Evolutionary conservation across 176 grass and related monocot genomes (phyloP).

Genomic region (Bromus sterilis): DNA sequence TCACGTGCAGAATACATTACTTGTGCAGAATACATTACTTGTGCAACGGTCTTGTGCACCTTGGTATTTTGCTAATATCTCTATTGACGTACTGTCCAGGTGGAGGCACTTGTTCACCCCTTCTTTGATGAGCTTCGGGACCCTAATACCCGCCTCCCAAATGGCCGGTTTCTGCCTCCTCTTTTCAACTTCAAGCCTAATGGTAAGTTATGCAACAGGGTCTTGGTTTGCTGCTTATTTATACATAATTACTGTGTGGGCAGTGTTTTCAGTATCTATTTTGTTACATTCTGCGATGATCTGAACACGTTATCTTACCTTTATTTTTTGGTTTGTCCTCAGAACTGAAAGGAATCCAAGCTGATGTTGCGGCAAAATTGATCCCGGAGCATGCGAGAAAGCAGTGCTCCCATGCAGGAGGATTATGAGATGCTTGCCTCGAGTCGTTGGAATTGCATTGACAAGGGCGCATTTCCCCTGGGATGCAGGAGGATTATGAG

Average conservation of each 20-base stretch:
- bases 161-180: slow-evolving; percentile 58
- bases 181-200: slow-evolving; percentile 78
- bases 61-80: background rate
- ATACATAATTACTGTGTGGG: too few relatives aligned
- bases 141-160: slow-evolving; percentile 53
- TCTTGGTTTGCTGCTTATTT: too few relatives aligned
- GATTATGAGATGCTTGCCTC: slow-evolving; percentile 29
- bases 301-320: background rate
- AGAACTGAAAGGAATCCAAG: slow-evolving; percentile 85
- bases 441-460: background rate
- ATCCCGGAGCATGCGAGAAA: slow-evolving; percentile 94
- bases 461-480: slow-evolving; percentile 2
- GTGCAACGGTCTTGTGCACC: background rate
- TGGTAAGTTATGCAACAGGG: slow-evolving; percentile 22
- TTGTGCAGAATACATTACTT: background rate
- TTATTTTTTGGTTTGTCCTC: background rate
- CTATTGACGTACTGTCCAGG: slow-evolving; percentile 7
- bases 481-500: background rate
- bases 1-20: background rate
- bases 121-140: slow-evolving; percentile 90
- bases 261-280: background rate
- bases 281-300: background rate
- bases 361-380: slow-evolving; percentile 50
- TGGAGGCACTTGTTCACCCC: slow-evolving; percentile 68
- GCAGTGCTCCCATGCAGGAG: slow-evolving; percentile 57